phyloP scores from a whole-genome alignment of 345 rosid species.

The Combretum micranthum region DNA sequence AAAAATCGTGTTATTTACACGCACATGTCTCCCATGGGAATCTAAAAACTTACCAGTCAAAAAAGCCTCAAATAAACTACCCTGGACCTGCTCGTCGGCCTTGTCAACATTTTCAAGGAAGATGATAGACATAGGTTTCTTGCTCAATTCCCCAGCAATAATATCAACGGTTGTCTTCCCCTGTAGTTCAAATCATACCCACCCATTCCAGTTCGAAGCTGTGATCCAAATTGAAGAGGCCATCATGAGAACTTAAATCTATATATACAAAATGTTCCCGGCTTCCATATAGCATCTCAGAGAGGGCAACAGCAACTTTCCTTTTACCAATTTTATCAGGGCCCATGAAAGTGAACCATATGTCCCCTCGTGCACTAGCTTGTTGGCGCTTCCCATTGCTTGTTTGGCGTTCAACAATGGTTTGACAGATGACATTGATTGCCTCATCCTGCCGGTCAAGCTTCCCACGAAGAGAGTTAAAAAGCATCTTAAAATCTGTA shows the following conservation, averaged over 20 bases:
- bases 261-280: slow-evolving; percentile 41
- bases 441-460: slow-evolving; percentile 67
- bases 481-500: slow-evolving; percentile 43
- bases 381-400: slow-evolving; percentile 14
- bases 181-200: slow-evolving; percentile 30
- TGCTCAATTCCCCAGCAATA: slow-evolving; percentile 49
- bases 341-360: slow-evolving; percentile 66
- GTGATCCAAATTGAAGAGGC: slow-evolving; percentile 1
- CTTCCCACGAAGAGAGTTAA: slow-evolving; percentile 34
- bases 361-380: slow-evolving; percentile 35
- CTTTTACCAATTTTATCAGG: slow-evolving; percentile 43
- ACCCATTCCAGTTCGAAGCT: slow-evolving; percentile 13
- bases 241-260: slow-evolving; percentile 38
- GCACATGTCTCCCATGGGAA: slow-evolving; percentile 59
- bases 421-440: slow-evolving; percentile 33
- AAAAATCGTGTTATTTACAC: slow-evolving; percentile 45
- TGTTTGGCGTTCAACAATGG: slow-evolving; percentile 18
- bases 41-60: slow-evolving; percentile 53
- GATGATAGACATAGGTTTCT: slow-evolving; percentile 50
- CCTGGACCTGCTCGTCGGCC: slow-evolving; percentile 49
- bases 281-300: slow-evolving; percentile 47
- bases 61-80: slow-evolving; percentile 43
- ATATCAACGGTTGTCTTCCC: slow-evolving; percentile 66
- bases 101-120: slow-evolving; percentile 70
- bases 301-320: slow-evolving; percentile 49